Evolutionary conservation across 495 filamentous ascomycete genomes (phyloP).

Genomic region (Aspergillus indologenus): DNA sequence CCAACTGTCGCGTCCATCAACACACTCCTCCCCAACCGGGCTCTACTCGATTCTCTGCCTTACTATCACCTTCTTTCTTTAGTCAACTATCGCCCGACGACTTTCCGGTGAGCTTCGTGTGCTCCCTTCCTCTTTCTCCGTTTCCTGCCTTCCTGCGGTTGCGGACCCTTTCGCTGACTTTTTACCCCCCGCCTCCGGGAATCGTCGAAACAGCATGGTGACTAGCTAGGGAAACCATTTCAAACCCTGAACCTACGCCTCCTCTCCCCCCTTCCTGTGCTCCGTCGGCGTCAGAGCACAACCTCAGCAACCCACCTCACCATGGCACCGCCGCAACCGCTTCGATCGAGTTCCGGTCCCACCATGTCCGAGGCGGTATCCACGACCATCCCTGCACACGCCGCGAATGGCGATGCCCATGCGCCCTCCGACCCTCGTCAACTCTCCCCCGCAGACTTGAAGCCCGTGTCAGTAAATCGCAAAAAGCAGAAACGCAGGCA

Average conservation of each 20-base stretch:
- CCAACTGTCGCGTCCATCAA: neutral
- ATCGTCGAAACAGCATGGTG: conserved; percentile 18
- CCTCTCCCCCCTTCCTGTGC: neutral
- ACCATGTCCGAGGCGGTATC: conserved; percentile 35
- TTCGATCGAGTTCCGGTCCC: conserved; percentile 23
- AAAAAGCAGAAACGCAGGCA: conserved; percentile 88
- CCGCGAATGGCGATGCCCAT: conserved; percentile 34
- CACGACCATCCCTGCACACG: conserved; percentile 30
- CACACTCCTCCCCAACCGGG: neutral
- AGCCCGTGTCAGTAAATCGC: conserved; percentile 62
- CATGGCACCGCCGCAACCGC: conserved; percentile 29
- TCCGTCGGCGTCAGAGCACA: conserved; percentile 3
- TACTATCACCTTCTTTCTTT: neutral
- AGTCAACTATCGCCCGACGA: neutral
- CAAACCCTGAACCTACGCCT: conserved; percentile 7
- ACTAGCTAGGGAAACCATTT: conserved; percentile 12
- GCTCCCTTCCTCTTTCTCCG: conserved; percentile 16
- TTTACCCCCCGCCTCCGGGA: conserved; percentile 19
- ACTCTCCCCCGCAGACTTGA: conserved; percentile 27
- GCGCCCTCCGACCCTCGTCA: conserved; percentile 29
- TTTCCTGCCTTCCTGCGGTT: neutral
- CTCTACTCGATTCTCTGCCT: neutral
- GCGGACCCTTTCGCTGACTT: conserved; percentile 18
- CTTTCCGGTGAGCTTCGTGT: conserved; percentile 15
- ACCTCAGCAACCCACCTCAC: conserved; percentile 12